These are phyloP conservation scores for Lasiodiplodia citricola DNA, from an alignment of 2,329 filamentous ascomycete species.

Conservation along the genomic window DNA sequence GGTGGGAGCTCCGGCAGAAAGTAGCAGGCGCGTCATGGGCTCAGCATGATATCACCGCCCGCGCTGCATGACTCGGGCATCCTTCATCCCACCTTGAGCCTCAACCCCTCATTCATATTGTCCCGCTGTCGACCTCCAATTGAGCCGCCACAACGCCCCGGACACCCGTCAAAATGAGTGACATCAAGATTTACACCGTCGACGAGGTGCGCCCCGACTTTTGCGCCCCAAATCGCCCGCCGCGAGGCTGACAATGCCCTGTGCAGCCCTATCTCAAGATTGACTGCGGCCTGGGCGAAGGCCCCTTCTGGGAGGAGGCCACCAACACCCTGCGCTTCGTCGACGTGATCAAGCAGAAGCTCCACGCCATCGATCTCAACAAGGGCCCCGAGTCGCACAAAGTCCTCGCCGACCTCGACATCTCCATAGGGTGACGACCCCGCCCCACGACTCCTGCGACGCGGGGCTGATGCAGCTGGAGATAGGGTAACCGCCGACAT, in stretches of 20 bases:
- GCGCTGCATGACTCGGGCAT: background rate
- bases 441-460: background rate
- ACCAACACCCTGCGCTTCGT: constrained; percentile 75
- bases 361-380: constrained; percentile 73
- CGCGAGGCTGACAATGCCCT: constrained; percentile 13
- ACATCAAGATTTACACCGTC: constrained; percentile 24
- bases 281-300: constrained; percentile 73
- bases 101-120: constrained; percentile 6
- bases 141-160: background rate
- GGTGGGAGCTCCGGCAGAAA: constrained; percentile 3
- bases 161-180: constrained; percentile 1
- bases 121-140: background rate
- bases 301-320: constrained; percentile 72
- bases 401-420: constrained; percentile 61
- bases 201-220: constrained; percentile 19
- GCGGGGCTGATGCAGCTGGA: constrained; percentile 11
- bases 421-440: constrained; percentile 56
- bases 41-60: constrained; percentile 17
- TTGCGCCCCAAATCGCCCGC: background rate
- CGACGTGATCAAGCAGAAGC: constrained; percentile 78
- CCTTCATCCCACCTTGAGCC: constrained; percentile 1
- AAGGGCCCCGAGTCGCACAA: constrained; percentile 65
- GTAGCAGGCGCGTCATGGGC: background rate
- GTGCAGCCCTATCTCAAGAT: constrained; percentile 61
- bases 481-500: constrained; percentile 73